These are phyloP conservation scores for Nothophytophthora sp. DNA, from an alignment of 352 stramenopile species.

Conservation along the genomic window DNA sequence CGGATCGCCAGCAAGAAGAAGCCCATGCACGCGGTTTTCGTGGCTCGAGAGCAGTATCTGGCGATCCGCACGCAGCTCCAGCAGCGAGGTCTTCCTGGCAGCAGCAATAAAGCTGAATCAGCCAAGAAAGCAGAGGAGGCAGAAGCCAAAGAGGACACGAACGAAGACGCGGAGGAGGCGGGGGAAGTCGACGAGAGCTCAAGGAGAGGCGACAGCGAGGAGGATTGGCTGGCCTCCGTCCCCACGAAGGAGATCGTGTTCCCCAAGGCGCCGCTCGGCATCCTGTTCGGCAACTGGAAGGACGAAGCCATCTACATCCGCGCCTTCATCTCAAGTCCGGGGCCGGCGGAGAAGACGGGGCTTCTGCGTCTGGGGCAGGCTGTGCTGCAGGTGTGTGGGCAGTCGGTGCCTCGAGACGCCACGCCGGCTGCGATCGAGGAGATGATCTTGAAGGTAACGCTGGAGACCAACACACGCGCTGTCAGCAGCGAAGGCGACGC, in stretches of 20 bases:
- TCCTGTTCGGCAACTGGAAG: conserved; percentile 84
- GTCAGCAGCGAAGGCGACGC: conserved; percentile 7
- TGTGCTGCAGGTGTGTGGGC: conserved; percentile 76
- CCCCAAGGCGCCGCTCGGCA: conserved; percentile 62
- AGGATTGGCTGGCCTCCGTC: conserved; percentile 17
- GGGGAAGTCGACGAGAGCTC: conserved; percentile 12
- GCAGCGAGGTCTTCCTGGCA: conserved; percentile 4
- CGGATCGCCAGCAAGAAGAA: conserved; percentile 48
- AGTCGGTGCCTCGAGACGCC: conserved; percentile 55
- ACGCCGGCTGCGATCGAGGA: conserved; percentile 61
- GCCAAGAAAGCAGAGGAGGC: background rate
- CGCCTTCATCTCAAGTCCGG: conserved; percentile 78
- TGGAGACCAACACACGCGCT: conserved; percentile 12
- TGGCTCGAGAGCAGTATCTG: conserved; percentile 57
- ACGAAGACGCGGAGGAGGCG: conserved; percentile 14
- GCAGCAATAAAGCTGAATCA: conserved; percentile 5
- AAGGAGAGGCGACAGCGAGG: background rate
- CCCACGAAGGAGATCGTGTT: conserved; percentile 63
- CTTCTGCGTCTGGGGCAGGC: conserved; percentile 63
- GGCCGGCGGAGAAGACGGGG: conserved; percentile 68
- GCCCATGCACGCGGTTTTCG: conserved; percentile 57
- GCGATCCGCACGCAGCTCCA: conserved; percentile 30
- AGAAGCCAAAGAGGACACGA: background rate
- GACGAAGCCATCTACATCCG: conserved; percentile 79
- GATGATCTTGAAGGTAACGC: conserved; percentile 61